Evolutionary conservation across 2,329 filamentous ascomycete species (phyloP).

Genomic region (Exophiala bonariae): DNA sequence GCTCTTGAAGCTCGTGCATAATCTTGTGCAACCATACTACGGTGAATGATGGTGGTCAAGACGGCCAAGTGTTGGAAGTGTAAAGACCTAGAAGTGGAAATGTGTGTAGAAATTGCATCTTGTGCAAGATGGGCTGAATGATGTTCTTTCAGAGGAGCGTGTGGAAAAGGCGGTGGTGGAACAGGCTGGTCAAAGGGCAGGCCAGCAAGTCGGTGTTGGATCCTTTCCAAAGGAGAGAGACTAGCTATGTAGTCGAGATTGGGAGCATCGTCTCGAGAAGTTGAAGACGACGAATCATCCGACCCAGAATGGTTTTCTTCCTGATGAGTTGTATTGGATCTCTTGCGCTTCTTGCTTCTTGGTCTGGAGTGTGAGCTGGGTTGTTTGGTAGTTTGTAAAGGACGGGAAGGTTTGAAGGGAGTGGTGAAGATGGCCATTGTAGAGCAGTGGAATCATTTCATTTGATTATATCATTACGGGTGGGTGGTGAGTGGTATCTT

Average conservation of each 20-base stretch:
- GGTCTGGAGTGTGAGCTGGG: not conserved
- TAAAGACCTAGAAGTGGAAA: slow-evolving; percentile 36
- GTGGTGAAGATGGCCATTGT: no score
- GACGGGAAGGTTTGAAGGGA: no score
- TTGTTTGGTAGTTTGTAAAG: no score
- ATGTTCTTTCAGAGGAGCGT: slow-evolving; percentile 30
- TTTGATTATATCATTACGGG: no score
- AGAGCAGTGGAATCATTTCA: no score
- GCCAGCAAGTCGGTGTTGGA: slow-evolving; percentile 45
- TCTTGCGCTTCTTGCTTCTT: slow-evolving; percentile 35
- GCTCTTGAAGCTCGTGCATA: slow-evolving; percentile 71
- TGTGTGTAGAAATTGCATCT: slow-evolving; percentile 33
- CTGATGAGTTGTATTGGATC: slow-evolving; percentile 12
- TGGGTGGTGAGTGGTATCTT: no score
- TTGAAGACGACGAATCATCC: no score
- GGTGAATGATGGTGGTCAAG: slow-evolving; percentile 69
- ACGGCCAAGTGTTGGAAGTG: slow-evolving; percentile 61
- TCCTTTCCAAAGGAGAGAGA: slow-evolving; percentile 41
- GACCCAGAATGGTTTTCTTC: no score
- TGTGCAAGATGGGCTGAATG: slow-evolving; percentile 33
- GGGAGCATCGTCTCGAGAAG: not conserved
- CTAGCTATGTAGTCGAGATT: slow-evolving; percentile 25
- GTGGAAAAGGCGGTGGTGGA: slow-evolving; percentile 43
- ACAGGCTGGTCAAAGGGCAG: slow-evolving; percentile 39
- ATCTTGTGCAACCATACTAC: slow-evolving; percentile 69